Conservation (phyloP, 164 flowering plant species). For the Annona cherimola region DNA sequence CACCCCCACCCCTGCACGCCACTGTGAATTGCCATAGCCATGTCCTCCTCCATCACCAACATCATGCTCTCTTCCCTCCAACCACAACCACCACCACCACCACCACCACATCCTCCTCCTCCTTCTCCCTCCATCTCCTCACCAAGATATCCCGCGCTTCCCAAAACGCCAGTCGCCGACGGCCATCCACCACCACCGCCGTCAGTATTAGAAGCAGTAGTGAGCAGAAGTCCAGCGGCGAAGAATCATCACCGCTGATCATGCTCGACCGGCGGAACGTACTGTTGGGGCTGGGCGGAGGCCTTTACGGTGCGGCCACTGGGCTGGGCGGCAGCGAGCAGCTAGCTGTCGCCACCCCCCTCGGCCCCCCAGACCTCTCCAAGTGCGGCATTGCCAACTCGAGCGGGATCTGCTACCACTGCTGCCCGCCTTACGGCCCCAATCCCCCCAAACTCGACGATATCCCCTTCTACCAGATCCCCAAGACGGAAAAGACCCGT, state of each 20-base stretch:
- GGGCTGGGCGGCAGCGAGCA: neutral
- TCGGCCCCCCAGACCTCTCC: slow-evolving; percentile 7
- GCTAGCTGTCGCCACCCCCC: neutral
- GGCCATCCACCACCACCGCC: neutral
- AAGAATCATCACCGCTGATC: neutral
- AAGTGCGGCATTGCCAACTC: slow-evolving; percentile 1
- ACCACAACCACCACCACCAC: no score
- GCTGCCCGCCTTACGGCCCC: slow-evolving; percentile 9
- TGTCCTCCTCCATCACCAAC: no score
- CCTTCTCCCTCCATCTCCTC: neutral
- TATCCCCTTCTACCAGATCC: neutral
- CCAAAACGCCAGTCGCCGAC: neutral
- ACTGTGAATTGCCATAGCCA: no score
- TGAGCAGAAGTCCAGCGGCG: neutral
- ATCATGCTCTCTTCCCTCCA: no score
- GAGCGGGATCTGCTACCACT: neutral
- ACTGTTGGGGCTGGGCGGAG: slow-evolving; percentile 6
- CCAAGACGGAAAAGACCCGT: neutral
- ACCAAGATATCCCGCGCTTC: neutral
- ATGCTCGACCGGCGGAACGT: slow-evolving; percentile 6
- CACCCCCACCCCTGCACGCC: no score
- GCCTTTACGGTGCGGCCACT: slow-evolving; percentile 5
- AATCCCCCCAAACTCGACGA: neutral
- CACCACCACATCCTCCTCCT: neutral
- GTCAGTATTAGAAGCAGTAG: slow-evolving; percentile 2